phyloP scores from a whole-genome alignment of 2,329 filamentous ascomycete genomes.

The Aureobasidium subglaciale region DNA sequence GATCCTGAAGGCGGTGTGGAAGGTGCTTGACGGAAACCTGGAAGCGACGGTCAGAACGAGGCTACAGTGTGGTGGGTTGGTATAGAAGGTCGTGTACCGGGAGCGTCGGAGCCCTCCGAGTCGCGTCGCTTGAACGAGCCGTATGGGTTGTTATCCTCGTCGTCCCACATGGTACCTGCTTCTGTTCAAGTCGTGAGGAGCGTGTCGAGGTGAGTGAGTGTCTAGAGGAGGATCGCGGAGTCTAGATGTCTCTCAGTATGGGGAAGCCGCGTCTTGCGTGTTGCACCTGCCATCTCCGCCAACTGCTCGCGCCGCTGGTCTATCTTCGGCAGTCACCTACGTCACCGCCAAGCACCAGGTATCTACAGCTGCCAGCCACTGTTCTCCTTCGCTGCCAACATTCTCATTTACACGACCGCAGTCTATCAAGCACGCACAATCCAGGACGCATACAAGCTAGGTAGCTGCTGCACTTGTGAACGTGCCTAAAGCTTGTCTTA shows the following conservation, averaged over 20 bases:
- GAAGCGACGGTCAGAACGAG: constrained; percentile 4
- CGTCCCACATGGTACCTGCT: constrained; percentile 82
- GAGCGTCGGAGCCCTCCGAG: constrained; percentile 63
- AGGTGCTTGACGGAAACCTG: constrained; percentile 11
- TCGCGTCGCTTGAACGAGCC: constrained; percentile 87
- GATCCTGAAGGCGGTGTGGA: constrained; percentile 24
- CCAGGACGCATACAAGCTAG: too few relatives aligned
- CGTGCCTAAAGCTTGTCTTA: not conserved
- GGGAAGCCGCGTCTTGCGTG: constrained; percentile 13
- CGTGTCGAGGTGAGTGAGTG: too few relatives aligned
- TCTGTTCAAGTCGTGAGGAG: constrained; percentile 10
- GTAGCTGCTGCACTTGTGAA: not conserved
- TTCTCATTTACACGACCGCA: too few relatives aligned
- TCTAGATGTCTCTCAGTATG: not conserved
- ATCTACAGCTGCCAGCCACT: not conserved
- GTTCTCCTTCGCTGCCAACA: too few relatives aligned
- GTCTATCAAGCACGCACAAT: too few relatives aligned
- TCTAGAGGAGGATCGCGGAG: not conserved
- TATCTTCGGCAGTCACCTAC: constrained; percentile 12
- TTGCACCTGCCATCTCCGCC: not conserved
- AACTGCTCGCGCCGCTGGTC: not conserved
- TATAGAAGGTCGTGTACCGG: constrained; percentile 33
- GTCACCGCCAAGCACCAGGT: constrained; percentile 11
- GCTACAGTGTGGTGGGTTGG: not conserved
- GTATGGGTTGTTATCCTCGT: constrained; percentile 98